These are phyloP conservation scores for Epichloe baconii DNA, from an alignment of 2,329 filamentous ascomycete genomes.

Conservation along the genomic window DNA sequence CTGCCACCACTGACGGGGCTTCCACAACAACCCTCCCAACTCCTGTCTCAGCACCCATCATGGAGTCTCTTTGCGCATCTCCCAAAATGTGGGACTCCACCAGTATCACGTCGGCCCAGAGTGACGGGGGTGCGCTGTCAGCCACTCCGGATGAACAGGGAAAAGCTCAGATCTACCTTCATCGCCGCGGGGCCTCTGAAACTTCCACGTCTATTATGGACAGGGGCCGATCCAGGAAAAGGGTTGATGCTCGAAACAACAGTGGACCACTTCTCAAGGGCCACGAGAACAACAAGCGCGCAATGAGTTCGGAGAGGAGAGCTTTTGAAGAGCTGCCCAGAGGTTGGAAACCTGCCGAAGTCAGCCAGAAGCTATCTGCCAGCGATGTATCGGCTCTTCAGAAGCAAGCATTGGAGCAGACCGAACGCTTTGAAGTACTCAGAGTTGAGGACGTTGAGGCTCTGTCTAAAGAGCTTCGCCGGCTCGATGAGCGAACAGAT, in stretches of 20 bases:
- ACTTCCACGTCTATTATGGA: conserved; percentile 43
- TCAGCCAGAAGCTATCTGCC: conserved; percentile 30
- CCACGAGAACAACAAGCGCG: conserved; percentile 27
- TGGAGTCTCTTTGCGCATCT: conserved; percentile 27
- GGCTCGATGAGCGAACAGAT: conserved; percentile 64
- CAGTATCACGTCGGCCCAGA: background rate
- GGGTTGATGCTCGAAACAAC: conserved; percentile 28
- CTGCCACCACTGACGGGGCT: conserved; percentile 24
- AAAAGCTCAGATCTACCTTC: conserved; percentile 14
- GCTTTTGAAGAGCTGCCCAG: conserved; percentile 49
- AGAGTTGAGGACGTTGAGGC: conserved; percentile 47
- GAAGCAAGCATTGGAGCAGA: conserved; percentile 49
- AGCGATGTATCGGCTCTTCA: conserved; percentile 39
- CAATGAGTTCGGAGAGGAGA: conserved; percentile 37
- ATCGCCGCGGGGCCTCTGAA: conserved; percentile 43
- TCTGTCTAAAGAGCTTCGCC: conserved; percentile 60
- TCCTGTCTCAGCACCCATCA: conserved; percentile 34
- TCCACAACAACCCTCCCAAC: conserved; percentile 31
- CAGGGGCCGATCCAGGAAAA: conserved; percentile 45
- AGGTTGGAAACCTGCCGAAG: conserved; percentile 43
- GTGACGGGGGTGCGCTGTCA: conserved; percentile 1
- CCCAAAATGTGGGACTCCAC: conserved; percentile 31
- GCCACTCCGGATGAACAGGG: conserved; percentile 8
- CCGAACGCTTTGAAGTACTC: conserved; percentile 51
- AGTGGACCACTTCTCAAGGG: conserved; percentile 24